Conservation (phyloP, 163 green algal species). For the Prototheca cutis region DNA sequence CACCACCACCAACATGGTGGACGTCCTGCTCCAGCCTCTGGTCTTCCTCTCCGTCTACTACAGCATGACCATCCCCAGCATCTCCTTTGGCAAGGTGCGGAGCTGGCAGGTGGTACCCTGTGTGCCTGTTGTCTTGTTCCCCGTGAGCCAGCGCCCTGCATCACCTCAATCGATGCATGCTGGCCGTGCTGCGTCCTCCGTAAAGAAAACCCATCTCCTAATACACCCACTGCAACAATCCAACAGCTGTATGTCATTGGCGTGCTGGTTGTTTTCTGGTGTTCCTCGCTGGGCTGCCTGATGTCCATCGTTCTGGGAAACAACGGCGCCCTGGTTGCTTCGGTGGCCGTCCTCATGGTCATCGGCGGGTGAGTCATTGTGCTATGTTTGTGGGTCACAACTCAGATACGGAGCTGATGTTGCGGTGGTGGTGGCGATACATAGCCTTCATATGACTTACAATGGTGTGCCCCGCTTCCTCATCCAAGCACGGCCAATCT, state of each 20-base stretch:
- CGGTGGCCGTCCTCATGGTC: slow-evolving; percentile 34
- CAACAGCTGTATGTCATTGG: slow-evolving; percentile 24
- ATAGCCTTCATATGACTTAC: too few species aligned
- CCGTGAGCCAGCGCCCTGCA: too few species aligned
- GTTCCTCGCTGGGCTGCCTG: slow-evolving; percentile 27
- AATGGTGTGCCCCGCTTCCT: too few species aligned
- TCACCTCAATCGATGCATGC: too few species aligned
- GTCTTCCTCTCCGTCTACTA: slow-evolving; percentile 57
- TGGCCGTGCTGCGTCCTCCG: too few species aligned
- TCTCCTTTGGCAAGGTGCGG: slow-evolving; percentile 18
- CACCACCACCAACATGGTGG: slow-evolving; percentile 40
- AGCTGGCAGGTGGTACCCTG: background rate
- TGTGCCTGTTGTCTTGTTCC: too few species aligned
- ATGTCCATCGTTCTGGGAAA: slow-evolving; percentile 27
- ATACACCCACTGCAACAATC: too few species aligned
- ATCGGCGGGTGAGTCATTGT: slow-evolving; percentile 1
- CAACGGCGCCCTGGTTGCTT: slow-evolving; percentile 33
- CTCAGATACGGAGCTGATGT: too few species aligned
- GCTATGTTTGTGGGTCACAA: too few species aligned
- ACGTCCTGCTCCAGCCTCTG: slow-evolving; percentile 45
- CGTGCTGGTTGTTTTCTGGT: slow-evolving; percentile 37
- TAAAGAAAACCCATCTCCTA: too few species aligned
- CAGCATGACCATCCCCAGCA: slow-evolving; percentile 55
- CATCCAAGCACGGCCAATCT: too few species aligned
- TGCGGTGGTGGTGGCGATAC: too few species aligned